A percentile compares a stretch with the other conserved stretches of the same genome.
phyloP scores from a whole-genome alignment of 108 stramenopile species.

The Bacterosira constricta region DNA sequence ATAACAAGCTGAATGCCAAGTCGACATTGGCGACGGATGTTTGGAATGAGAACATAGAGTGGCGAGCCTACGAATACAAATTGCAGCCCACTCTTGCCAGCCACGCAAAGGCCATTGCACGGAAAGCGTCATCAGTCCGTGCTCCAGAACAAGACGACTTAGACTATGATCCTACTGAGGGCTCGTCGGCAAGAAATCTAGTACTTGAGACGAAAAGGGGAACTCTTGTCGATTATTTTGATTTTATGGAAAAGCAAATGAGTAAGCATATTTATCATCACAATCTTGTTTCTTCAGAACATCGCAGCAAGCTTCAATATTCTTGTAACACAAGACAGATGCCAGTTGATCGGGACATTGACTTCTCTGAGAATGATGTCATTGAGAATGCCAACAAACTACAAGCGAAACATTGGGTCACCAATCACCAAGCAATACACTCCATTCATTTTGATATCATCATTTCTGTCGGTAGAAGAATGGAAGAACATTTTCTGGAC shows the following conservation, averaged over 20 bases:
- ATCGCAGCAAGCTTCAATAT: background rate
- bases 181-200: background rate
- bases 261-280: background rate
- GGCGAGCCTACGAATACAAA: background rate
- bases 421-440: conserved; percentile 1
- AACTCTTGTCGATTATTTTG: background rate
- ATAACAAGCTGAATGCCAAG: background rate
- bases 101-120: background rate
- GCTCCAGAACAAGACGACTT: background rate
- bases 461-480: background rate
- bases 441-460: background rate
- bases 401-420: conserved; percentile 2
- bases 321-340: background rate
- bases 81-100: background rate
- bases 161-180: background rate
- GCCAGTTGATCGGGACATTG: background rate
- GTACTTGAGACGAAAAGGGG: background rate
- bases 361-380: conserved; percentile 6
- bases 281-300: background rate
- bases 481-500: background rate
- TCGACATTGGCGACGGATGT: background rate
- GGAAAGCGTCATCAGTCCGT: background rate
- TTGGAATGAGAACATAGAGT: background rate
- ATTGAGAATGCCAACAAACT: conserved; percentile 1
- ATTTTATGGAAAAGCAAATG: background rate